Percentiles rank a stretch among this genome's conserved stretches.
phyloP scores from a whole-genome alignment of 2,329 filamentous ascomycete genomes.

The Paramyrothecium roridum region DNA sequence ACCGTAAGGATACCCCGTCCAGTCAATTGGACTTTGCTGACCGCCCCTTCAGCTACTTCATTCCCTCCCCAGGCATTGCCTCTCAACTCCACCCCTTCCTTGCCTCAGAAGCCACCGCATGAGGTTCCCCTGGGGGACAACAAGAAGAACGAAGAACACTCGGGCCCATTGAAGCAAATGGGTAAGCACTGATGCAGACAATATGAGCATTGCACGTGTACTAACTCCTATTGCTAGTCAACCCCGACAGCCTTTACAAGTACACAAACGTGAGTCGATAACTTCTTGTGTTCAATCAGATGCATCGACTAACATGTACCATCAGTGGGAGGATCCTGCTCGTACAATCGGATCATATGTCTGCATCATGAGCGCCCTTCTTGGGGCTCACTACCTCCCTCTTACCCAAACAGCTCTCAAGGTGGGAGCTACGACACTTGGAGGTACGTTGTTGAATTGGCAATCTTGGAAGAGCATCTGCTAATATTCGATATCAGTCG shows the following conservation, averaged over 20 bases:
- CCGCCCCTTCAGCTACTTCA: not conserved
- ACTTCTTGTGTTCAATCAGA: not conserved
- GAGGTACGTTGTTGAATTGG: conserved; percentile 9
- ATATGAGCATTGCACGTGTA: not conserved
- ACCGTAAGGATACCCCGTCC: too few species aligned
- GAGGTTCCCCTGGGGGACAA: not conserved
- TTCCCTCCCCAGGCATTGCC: not conserved
- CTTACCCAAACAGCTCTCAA: conserved; percentile 13
- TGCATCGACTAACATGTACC: not conserved
- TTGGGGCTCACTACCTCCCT: conserved; percentile 11
- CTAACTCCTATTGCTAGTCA: conserved; percentile 2
- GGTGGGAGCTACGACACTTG: conserved; percentile 8
- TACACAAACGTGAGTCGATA: conserved; percentile 14
- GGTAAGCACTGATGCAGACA: not conserved
- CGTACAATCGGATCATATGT: conserved; percentile 15
- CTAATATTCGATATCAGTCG: not conserved
- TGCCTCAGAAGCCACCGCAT: not conserved
- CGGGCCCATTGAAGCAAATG: conserved; percentile 14
- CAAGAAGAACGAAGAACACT: not conserved
- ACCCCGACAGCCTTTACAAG: conserved; percentile 17
- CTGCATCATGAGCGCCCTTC: conserved; percentile 10
- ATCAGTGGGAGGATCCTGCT: conserved; percentile 16
- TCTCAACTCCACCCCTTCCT: not conserved
- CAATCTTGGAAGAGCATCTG: not conserved
- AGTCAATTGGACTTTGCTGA: not conserved